Evolutionary conservation across 1,284 basidiomycete species (phyloP), one percentile per base, ranked within the genome.

Genomic region (Cutaneotrichosporon cyanovorans): DNA sequence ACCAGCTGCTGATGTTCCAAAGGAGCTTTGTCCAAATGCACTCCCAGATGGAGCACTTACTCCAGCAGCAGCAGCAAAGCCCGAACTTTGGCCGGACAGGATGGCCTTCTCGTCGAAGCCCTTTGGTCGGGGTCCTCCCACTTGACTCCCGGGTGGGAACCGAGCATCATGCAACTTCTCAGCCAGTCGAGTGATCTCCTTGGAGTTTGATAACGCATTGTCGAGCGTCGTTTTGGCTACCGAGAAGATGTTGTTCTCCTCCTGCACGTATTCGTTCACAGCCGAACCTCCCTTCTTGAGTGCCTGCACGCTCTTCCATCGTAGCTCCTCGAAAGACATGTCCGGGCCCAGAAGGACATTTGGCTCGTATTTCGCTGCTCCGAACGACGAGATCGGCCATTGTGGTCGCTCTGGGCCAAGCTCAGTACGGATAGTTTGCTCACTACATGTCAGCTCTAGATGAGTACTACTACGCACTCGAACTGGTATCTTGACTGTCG

Each of bases 321-420:
- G 78, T 41, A 95, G 69, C 68, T 96, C 91, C 60, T 95, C 91
- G 0, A 77, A 79, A 0, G 82, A 85, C 52, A 84, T 75, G 59
- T 95, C 90, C 25, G 84, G 72, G 1, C 80, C 81, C 5, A 69
- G 55, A 15, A 95, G 69, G 6, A 93, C 59, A 39, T 77, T 81
- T 0, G 81, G 82, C 58, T 90, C 86, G 45, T 78, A 65, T 62
- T 91, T 90, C 0, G 81, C 80, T 2, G 59, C 57, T 0, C 78
- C 89, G 64, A 85, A 95, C 0, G 79, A 83, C 0, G 87, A 83
- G 0, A 92, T 72, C n/a, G 83, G 82, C 84, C 86, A 96, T 7
- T 78, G 46, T 0, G 90, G 91, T 58, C 58, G 57, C 38, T 70
- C 68, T 2, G 55, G 50, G 6, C 45, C 34, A 2, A 72, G 58